Evolutionary conservation across 768 basidiomycete species (phyloP), one percentile per base, ranked within the genome.

Genomic region (Pulveroboletus sp.): DNA sequence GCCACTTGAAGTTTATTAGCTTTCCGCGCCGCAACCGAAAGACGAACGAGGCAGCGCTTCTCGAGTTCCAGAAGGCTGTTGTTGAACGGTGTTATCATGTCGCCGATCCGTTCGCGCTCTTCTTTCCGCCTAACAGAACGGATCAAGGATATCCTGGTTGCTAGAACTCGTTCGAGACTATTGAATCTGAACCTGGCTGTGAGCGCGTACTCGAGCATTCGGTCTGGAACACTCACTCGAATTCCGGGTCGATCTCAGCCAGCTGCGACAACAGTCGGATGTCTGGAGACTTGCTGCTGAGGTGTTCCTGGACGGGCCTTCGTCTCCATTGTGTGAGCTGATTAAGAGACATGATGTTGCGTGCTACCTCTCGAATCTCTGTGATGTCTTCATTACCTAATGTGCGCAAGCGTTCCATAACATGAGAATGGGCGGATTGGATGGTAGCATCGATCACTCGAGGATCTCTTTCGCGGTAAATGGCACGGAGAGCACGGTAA

Each of bases 81-180:
- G 6, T 75, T 64, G 47, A 83, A 77, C 0, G 82, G 79, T 1
- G 82, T 77, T 6, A 73, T 59, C 57, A 90, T 63, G 24, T 76
- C 75, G n/a, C 93, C 93, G 22, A 95, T 83, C 58, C 85, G 83
- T 51, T 81, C 79, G 17, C 82, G 81, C 53, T 85, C 79, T 61
- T 93, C 89, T 55, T 79, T 80, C 53, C 81, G 74, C 44, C 82
- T 72, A 4, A 75, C 73, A 9, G 91, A 86, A 11, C 81, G 85
- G 14, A 96, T 67, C n/a, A 96, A 76, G 3, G 90, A 88, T 7
- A 86, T 74, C 5, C 91, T 83, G 3, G 88, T 91, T 3, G 91
- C 85, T 64, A 92, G 76, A 40, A 96, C 76, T 31, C 75, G 78
- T 61, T 97, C 93, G 12, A 88, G 70, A 56, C 83, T 79, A 5